Evolutionary conservation across 768 basidiomycete genomes (phyloP).

Genomic region (Collybia nuda): DNA sequence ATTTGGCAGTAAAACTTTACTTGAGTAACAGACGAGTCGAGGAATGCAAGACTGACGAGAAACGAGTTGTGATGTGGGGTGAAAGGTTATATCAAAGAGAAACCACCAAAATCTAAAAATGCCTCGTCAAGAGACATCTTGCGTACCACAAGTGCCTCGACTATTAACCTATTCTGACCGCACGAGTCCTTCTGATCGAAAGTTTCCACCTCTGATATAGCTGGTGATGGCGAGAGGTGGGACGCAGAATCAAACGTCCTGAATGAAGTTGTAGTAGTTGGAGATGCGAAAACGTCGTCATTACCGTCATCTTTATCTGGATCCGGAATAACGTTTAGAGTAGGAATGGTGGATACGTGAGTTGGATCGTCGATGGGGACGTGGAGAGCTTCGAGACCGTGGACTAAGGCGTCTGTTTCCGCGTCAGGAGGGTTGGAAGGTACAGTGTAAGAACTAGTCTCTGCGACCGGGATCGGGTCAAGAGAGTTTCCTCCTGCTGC

Average conservation of each 20-base stretch:
- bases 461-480: neutral
- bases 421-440: neutral
- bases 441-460: neutral
- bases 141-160: conserved; percentile 78
- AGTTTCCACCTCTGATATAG: conserved; percentile 9
- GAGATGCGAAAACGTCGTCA: conserved; percentile 38
- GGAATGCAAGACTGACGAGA: neutral
- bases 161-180: conserved; percentile 60
- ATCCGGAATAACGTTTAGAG: neutral
- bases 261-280: conserved; percentile 21
- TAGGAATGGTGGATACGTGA: conserved; percentile 1
- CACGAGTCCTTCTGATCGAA: neutral
- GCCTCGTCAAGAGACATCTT: conserved; percentile 77
- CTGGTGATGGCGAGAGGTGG: conserved; percentile 12
- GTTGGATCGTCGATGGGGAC: conserved; percentile 10
- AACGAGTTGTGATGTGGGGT: too few relatives aligned
- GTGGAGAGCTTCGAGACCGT: conserved; percentile 14
- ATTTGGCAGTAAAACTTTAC: too few relatives aligned
- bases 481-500: conserved; percentile 14
- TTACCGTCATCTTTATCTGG: conserved; percentile 19
- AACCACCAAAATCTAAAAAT: conserved; percentile 74
- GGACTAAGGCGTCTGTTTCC: conserved; percentile 14
- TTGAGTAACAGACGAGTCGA: neutral
- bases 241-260: conserved; percentile 14
- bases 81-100: conserved; percentile 34